Base-by-base conservation (phyloP, 768 basidiomycete species). In the Boletus reticulatus region DNA sequence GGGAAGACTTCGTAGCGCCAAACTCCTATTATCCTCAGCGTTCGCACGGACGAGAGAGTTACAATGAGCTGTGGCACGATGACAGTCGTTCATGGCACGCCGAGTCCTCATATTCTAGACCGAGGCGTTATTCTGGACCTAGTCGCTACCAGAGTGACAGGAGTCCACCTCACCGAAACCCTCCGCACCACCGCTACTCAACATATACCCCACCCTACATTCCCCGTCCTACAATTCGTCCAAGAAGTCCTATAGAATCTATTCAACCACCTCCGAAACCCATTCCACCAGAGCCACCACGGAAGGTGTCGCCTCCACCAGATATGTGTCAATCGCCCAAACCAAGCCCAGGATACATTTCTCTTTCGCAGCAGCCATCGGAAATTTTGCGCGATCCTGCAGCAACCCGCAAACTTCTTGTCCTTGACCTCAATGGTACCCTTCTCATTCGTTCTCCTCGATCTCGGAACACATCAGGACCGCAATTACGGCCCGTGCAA, bases 371-470 rank as follows among this genome's bases (percentile, higher is more conserved):
- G 8, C 36, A 62, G 31, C 58, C 69, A 2, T 76, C 78, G 1
- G 34, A 57, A 16, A 31, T 53, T 0, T 52, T 75, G 34, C 27
- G 57, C 1, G 62, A 72, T 7, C 70, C 74, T 0, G 19, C 65
- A 4, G 46, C 56, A 16, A 61, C 67, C 6, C 78, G 85, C 22
- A 92, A 91, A 64, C 78, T 92, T 1, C 76, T 92, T 47, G 77
- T 92, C 6, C 78, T 92, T 8, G 89, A 92, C 48, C 68, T 63
- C 54, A 65, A 92, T 59, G 89, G 89, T 14, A 84, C 88, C 0
- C 79, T 92, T 16, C 77, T 92, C 24, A 75, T 82, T 31, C 85
- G 89, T 31, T 77, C 83, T 6, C 31, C 65, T 41, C 63, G 70
- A 7, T 57, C 61, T 50, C 68, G 62, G 37, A 2, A 44, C 59